Percentiles rank a stretch among this genome's conserved stretches.
These are phyloP conservation scores for Mycena rebaudengoi DNA, from an alignment of 768 basidiomycete genomes.

Conservation along the genomic window DNA sequence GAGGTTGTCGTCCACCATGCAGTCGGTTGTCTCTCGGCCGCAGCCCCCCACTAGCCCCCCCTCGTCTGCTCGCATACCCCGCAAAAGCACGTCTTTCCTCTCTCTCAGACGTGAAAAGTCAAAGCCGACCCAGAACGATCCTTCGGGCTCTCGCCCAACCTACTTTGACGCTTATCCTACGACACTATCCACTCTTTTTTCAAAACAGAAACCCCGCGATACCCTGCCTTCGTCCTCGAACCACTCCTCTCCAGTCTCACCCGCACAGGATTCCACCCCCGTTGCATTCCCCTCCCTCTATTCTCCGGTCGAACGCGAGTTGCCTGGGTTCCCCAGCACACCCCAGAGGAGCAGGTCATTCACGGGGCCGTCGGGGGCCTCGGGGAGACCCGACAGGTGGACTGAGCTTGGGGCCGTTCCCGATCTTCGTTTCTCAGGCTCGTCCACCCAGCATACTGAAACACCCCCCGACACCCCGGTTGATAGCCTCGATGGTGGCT, in stretches of 20 bases:
- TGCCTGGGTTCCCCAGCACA: constrained; percentile 36
- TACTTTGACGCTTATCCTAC: constrained; percentile 59
- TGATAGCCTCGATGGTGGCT: constrained; percentile 51
- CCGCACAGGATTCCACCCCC: constrained; percentile 37
- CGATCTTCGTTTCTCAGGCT: constrained; percentile 69
- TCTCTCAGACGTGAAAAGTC: constrained; percentile 63
- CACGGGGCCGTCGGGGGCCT: constrained; percentile 63
- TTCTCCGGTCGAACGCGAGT: constrained; percentile 37
- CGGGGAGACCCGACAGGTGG: constrained; percentile 43
- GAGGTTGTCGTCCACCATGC: too few relatives aligned
- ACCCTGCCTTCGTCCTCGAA: constrained; percentile 34
- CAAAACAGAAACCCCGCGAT: constrained; percentile 40
- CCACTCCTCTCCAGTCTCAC: constrained; percentile 29
- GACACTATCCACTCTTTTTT: constrained; percentile 43
- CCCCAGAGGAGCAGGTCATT: constrained; percentile 61
- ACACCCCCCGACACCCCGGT: constrained; percentile 78
- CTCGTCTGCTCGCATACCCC: constrained; percentile 51
- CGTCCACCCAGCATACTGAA: constrained; percentile 74
- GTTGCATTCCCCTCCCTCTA: constrained; percentile 54
- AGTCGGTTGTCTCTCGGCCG: constrained; percentile 40
- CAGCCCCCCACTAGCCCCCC: constrained; percentile 40
- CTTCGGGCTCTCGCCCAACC: constrained; percentile 41
- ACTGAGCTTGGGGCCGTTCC: constrained; percentile 53
- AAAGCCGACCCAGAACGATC: constrained; percentile 38
- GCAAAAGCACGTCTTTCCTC: constrained; percentile 65